Base-by-base conservation (phyloP, 768 basidiomycete species). In the Sutorius australiensis region DNA sequence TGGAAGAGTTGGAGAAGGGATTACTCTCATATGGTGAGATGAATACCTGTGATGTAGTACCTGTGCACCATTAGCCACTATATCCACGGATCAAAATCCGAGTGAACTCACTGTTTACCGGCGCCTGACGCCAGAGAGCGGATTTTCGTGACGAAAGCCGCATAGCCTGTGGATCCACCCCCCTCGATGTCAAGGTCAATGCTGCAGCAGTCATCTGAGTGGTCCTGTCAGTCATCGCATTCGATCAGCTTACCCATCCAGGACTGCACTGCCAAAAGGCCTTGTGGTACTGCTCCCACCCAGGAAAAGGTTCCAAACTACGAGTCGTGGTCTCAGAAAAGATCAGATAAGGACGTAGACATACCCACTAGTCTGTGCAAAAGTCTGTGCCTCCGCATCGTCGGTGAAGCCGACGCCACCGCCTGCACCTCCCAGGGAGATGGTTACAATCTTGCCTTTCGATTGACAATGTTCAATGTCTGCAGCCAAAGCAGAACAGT, bases 141-240 rank as follows among this genome's bases (percentile, higher is more conserved):
- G 12, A 62, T 67, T 49, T 64, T 44, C 9, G 53, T 68, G 33
- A 66, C 53, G 11, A 85, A 85, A 2, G 80, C 73, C 4, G 69
- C 71, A 58, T 82, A 85, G 34, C 75, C 70, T 6, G 68, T 64
- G 21, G 75, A 75, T 16, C 71, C 66, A 16, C 87, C 87, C n/a
- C 82, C 80, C 68, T 89, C 87, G 56, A 90, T 86, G 63, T 89
- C 87, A 31, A 90, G 74, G 65, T 90, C 87, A 56, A 88, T 68
- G 28, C 80, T 82, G 49, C 6, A 21, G n/a, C 3, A 17, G 6
- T 46, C 3, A 54, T 40, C 10, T 53, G 32, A 60, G 32, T 21
- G 48, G 11, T 24, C 14, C 11, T 30, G 31, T 6, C 2, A 12
- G 4, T 36, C 8, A 14, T 10, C 45, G 19, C 37, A n/a, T 43